Base-by-base conservation (phyloP, 495 filamentous ascomycete species). In the Penicillium verhagenii region DNA sequence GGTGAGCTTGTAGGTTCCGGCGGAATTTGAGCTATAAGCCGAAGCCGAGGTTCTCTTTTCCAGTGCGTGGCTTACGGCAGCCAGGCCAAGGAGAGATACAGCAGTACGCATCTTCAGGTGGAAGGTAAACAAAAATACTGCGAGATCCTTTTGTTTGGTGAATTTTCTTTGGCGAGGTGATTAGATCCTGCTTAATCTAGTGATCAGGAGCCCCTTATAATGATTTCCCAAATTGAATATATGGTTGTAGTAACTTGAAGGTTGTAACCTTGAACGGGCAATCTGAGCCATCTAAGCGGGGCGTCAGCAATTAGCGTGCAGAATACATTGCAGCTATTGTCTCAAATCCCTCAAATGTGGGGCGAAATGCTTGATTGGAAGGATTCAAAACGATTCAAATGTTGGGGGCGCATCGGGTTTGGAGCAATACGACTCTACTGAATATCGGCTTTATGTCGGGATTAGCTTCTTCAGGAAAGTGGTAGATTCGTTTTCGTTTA, bases 11-110 rank as follows among this genome's bases (percentile, higher is more conserved):
- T 76, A 74, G 54, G 56, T 74, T 39, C 77, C 74, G 23, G 69
- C 75, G 3, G 75, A 73, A 26, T 78, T 76, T 8, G 78, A 78
- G 48, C 64, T 59, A 47, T 69, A 79, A 19, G 78, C 77, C 24
- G 65, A 62, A 10, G 66, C 63, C 16, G 61, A 53, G 8, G 58
- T 60, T 13, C 67, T 61, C 49, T 65, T 63, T 45, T 57, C 44
- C 1, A 58, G 31, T 1, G 58, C 61, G 21, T 56, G 21, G 59
- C 51, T 53, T 7, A 46, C 23, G 24, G 55, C 56, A 45, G 59
- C 59, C 4, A 62, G 33, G 38, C 52, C 47, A 2, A 62, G 45
- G 8, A 61, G 29, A 9, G 51, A 38, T 23, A 48, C 53, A 8
- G 16, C 4, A 26, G 23, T 45, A 25, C 14, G 42, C 42, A 45